Base-by-base conservation (phyloP, 441 rosid species). In the Gossypium davidsonii region DNA sequence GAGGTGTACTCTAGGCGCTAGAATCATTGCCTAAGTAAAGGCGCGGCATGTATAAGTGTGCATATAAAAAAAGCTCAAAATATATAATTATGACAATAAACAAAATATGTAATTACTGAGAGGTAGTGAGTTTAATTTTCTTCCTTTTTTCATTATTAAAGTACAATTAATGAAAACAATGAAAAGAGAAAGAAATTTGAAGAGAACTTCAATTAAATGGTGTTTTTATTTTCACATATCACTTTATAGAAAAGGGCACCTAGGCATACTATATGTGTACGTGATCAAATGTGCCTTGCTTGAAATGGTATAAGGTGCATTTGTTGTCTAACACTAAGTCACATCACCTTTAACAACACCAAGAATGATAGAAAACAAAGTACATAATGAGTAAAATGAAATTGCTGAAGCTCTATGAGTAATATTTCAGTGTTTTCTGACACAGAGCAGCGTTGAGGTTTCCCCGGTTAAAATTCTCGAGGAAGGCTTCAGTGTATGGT, bases 341-440 rank as follows among this genome's bases (percentile, higher is more conserved):
- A 7, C 5, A 20, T 18, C 21, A 23, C 26, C 26, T 55, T 8
- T 2, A 9, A 52, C 56, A 51, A 55, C 60, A 56, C 60, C 7
- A 56, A 56, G 63, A 58, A 26, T 49, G 59, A 67, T 26, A 28
- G 70, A 66, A 65, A 46, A 49, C 25, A 67, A n/a, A 4, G 46
- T 26, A 26, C 6, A 67, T 49, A 26, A 39, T 26, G 44, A 49
- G 42, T n/a, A 51, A 49, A 15, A 15, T 15, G 71, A 51, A 67
- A 42, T 51, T 51, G 25, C 10, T 8, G 42, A 51, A 51, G 59
- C 17, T 67, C 14, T 23, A 7, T 25, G 57, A 67, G 57, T 25
- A 20, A 46, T 12, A 46, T 48, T 67, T 48, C 71, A 51, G n/a
- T n/a, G 39, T 26, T n/a, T 42, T 49, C 59, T 49, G 10, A 28